These are phyloP conservation scores for Cymbidium sinense DNA, from an alignment of 106 monocot species.

Conservation along the genomic window DNA sequence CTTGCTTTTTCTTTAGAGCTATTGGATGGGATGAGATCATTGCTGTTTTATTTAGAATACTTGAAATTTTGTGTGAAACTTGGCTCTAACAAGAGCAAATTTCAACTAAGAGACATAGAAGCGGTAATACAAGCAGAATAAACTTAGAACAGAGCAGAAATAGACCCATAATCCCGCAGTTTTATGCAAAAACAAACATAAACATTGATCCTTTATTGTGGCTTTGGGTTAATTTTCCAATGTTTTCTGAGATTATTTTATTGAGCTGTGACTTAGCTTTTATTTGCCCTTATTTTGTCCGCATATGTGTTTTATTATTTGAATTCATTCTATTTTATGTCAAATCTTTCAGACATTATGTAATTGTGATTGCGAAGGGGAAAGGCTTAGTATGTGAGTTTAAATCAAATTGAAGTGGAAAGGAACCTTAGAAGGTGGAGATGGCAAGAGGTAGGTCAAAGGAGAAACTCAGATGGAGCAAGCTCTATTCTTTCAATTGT, in stretches of 20 bases:
- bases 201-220: neutral
- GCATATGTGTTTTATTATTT: neutral
- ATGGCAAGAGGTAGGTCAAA: constrained; percentile 41
- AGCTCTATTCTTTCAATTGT: constrained; percentile 90
- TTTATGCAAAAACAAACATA: neutral
- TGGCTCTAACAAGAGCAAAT: neutral
- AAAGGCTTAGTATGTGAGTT: neutral
- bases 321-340: neutral
- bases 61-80: neutral
- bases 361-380: neutral
- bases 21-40: neutral
- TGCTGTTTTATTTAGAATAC: too few relatives aligned
- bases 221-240: neutral
- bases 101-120: neutral
- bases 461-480: constrained; percentile 84
- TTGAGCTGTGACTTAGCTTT: neutral
- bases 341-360: neutral
- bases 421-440: neutral
- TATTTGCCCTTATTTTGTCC: neutral
- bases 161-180: neutral
- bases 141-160: neutral
- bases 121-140: neutral
- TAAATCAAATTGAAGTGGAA: neutral
- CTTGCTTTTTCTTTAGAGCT: neutral
- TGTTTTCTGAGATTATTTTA: neutral